A percentile compares a stretch with the other conserved stretches of the same genome.
These are phyloP conservation scores for Strobilomyces confusus DNA, from an alignment of 768 basidiomycete species.

Conservation along the genomic window DNA sequence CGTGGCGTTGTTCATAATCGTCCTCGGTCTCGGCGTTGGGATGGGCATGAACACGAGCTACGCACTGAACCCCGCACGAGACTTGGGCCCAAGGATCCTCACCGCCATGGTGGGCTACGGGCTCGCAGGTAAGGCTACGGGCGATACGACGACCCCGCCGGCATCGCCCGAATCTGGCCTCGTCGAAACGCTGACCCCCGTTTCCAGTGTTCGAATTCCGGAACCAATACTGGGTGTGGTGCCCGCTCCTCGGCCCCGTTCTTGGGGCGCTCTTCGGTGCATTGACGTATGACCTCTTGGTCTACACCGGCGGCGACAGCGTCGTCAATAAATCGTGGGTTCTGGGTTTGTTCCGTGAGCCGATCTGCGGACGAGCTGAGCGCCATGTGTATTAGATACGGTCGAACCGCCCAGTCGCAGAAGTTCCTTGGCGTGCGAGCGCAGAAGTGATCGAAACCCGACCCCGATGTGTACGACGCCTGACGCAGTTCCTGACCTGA, in stretches of 20 bases:
- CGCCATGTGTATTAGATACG: not conserved
- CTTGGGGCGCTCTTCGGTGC: conserved; percentile 49
- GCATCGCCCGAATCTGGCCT: too few relatives aligned
- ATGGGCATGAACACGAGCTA: conserved; percentile 62
- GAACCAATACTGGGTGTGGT: conserved; percentile 69
- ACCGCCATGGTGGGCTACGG: conserved; percentile 68
- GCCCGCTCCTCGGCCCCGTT: conserved; percentile 53
- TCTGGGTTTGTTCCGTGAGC: too few relatives aligned
- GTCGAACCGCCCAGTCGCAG: not conserved
- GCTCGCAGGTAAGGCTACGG: conserved; percentile 12
- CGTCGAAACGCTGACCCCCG: not conserved
- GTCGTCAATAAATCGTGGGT: conserved; percentile 46
- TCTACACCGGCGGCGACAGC: conserved; percentile 52
- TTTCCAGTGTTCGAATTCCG: conserved; percentile 19
- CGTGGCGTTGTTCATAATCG: conserved; percentile 47
- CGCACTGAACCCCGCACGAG: conserved; percentile 63
- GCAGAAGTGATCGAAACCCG: not conserved
- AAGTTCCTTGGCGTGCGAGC: not conserved
- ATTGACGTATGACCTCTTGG: conserved; percentile 50
- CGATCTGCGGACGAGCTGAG: not conserved
- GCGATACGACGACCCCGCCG: not conserved
- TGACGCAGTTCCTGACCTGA: not conserved
- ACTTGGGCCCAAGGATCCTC: conserved; percentile 58
- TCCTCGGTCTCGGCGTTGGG: conserved; percentile 51
- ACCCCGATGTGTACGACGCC: not conserved